A percentile compares a stretch with the other conserved stretches of the same genome.
These are phyloP conservation scores for Eremothecium gossypii DNA, from an alignment of 1,139 yeast species.

Conservation along the genomic window DNA sequence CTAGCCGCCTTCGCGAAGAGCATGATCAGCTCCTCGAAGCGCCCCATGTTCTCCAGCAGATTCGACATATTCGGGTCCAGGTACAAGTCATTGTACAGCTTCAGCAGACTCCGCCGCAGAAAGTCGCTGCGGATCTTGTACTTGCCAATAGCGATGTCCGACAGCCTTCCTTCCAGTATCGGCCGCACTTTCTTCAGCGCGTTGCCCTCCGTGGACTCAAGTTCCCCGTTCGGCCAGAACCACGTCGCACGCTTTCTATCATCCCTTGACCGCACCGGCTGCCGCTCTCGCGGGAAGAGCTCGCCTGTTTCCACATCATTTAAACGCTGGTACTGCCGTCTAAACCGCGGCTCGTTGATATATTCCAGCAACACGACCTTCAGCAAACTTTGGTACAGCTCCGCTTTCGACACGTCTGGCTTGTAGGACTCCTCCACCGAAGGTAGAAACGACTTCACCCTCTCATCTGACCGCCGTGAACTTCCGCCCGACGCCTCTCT, in stretches of 20 bases:
- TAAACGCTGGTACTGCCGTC: slow-evolving; percentile 13
- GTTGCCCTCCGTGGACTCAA: slow-evolving; percentile 5
- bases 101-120: slow-evolving; percentile 41
- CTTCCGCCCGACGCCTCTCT: not conserved
- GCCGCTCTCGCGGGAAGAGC: slow-evolving; percentile 6
- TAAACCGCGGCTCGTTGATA: slow-evolving; percentile 49
- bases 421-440: slow-evolving; percentile 2
- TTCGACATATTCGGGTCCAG: slow-evolving; percentile 40
- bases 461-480: not conserved
- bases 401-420: not conserved
- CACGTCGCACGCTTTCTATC: slow-evolving; percentile 7
- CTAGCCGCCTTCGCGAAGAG: slow-evolving; percentile 57
- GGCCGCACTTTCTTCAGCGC: slow-evolving; percentile 41
- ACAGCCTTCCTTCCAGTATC: slow-evolving; percentile 41
- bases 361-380: slow-evolving; percentile 48
- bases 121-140: slow-evolving; percentile 25
- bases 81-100: slow-evolving; percentile 51
- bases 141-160: slow-evolving; percentile 44
- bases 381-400: slow-evolving; percentile 23
- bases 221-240: slow-evolving; percentile 3
- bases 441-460: not conserved
- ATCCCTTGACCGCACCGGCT: slow-evolving; percentile 1
- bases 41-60: slow-evolving; percentile 31
- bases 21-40: slow-evolving; percentile 57
- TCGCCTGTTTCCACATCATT: slow-evolving; percentile 7